Evolutionary conservation across 768 basidiomycete genomes (phyloP).

Genomic region (Macrocybe gigantea): DNA sequence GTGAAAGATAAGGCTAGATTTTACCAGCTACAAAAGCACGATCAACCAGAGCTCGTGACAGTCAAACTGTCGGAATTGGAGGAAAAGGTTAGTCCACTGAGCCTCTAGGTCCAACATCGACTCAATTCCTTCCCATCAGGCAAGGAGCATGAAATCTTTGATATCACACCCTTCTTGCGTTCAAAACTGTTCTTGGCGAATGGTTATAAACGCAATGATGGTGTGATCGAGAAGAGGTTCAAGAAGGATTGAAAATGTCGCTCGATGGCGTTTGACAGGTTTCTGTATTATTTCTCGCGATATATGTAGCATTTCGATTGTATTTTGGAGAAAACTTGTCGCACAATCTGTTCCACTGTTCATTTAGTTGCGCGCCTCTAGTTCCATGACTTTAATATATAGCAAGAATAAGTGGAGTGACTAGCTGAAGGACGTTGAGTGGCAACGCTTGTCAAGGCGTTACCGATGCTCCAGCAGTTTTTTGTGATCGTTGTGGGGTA

Average conservation of each 20-base stretch:
- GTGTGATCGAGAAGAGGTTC: constrained; percentile 73
- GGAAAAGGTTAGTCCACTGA: constrained; percentile 56
- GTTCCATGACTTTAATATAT: not conserved
- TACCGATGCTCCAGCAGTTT: not conserved
- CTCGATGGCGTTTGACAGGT: not conserved
- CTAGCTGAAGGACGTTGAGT: no score
- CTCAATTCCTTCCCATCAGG: constrained; percentile 36
- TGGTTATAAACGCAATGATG: constrained; percentile 72
- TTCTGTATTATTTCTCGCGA: constrained; percentile 14
- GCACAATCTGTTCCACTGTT: not conserved
- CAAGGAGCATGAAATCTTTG: constrained; percentile 95
- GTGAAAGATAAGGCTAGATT: constrained; percentile 90
- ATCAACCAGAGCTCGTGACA: constrained; percentile 71
- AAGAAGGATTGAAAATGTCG: constrained; percentile 25
- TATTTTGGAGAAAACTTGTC: not conserved
- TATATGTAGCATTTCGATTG: not conserved
- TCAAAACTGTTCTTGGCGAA: constrained; percentile 84
- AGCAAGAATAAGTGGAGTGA: not conserved
- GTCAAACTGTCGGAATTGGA: constrained; percentile 83
- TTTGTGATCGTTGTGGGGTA: not conserved
- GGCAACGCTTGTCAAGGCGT: not conserved
- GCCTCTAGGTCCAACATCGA: not conserved
- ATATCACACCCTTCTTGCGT: constrained; percentile 77
- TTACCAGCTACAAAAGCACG: constrained; percentile 69
- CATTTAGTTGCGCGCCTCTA: not conserved